Conservation (phyloP, 2,329 filamentous ascomycete species). For the Bretziella fagacearum region DNA sequence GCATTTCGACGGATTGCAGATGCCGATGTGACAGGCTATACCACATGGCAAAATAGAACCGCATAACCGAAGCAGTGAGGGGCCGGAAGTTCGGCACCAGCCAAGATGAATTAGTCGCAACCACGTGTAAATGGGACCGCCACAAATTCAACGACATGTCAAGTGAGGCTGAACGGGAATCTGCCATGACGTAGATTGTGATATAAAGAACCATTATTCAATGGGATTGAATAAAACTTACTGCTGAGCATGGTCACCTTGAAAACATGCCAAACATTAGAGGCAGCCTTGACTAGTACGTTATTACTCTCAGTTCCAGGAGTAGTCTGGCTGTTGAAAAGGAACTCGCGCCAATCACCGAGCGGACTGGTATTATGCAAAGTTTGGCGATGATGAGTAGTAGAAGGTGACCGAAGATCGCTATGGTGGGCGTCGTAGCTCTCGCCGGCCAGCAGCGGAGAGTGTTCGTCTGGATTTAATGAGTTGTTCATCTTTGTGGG, state of each 20-base stretch:
- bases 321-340: conserved; percentile 33
- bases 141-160: conserved; percentile 8
- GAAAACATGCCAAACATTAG: conserved; percentile 32
- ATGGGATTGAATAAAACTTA: conserved; percentile 23
- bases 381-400: neutral
- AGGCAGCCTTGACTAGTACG: conserved; percentile 4
- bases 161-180: conserved; percentile 5
- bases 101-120: neutral
- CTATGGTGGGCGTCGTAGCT: too few species aligned
- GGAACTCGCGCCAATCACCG: conserved; percentile 15
- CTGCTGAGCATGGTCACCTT: conserved; percentile 43
- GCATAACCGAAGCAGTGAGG: conserved; percentile 1
- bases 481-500: conserved; percentile 14
- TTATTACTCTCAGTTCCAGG: conserved; percentile 35
- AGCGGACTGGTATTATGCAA: conserved; percentile 3
- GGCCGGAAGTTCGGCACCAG: conserved; percentile 4
- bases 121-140: neutral
- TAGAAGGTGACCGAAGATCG: neutral
- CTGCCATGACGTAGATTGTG: neutral
- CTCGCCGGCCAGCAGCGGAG: conserved; percentile 27
- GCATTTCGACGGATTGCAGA: neutral
- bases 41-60: neutral
- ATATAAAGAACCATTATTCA: neutral
- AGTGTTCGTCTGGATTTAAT: conserved; percentile 22
- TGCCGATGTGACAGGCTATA: neutral